Evolutionary conservation across 2,329 filamentous ascomycete species (phyloP), one percentile per base, ranked within the genome.

Genomic region (Aciculosporium take): DNA sequence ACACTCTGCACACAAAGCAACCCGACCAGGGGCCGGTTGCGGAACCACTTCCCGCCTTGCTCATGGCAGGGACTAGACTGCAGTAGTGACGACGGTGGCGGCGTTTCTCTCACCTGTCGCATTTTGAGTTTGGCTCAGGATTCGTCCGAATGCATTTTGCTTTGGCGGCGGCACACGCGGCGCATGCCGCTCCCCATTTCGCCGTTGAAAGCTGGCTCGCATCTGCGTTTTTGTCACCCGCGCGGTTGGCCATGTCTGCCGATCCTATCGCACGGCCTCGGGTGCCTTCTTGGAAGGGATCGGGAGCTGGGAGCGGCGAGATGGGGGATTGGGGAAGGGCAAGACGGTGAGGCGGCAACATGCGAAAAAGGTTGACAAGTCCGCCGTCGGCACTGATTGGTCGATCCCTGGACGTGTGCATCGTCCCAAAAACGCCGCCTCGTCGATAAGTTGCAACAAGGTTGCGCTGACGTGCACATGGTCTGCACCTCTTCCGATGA

Each of bases 121-220:
- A 71, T 46, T 67, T 70, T 15, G 63, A 49, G 1, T 58, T 59
- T 0, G 53, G 47, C 2, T 48, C 44, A 4, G 53, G 48, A 42
- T 61, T 62, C 6, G 65, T 60, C 7, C 67, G 62, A 34, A 71
- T 60, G 45, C 68, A 71, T 46, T 70, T 71, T 7, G 68, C 67
- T 48, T 71, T 71, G 25, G 68, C 65, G 10, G 61, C 56, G 6
- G 68, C 66, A 47, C 68, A 71, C 1, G 65, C 56, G 5, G 65
- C 57, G 38, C 68, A 71, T 1, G 68, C 68, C 4, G 66, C 66
- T 13, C 68, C 68, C 68, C 68, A 71, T 66, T 61, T 63, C 24
- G 60, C 60, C 44, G 59, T 59, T 13, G 60, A 51, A 24, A 57
- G 51, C 49, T 59, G 60, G 18, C 49, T 53, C 38, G 55, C 44